Evolutionary conservation across 768 basidiomycete species (phyloP).

Genomic region (Trametes coccinea): DNA sequence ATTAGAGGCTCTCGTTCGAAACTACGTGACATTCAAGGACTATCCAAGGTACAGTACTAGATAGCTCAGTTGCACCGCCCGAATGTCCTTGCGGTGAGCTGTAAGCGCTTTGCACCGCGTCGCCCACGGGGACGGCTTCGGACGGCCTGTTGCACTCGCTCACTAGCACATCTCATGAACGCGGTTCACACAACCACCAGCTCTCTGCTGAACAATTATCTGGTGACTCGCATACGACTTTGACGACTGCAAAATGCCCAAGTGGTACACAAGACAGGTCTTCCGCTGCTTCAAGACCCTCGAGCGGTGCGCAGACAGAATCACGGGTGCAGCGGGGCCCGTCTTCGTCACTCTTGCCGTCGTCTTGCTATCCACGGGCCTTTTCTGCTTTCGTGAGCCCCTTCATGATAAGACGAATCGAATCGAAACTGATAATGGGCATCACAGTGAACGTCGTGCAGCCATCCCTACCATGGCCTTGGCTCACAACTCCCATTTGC

Average conservation of each 20-base stretch:
- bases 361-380: constrained; percentile 65
- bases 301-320: constrained; percentile 71
- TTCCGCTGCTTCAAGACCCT: constrained; percentile 66
- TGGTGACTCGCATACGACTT: not conserved
- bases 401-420: not conserved
- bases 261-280: constrained; percentile 35
- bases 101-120: no score
- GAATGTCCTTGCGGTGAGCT: no score
- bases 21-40: no score
- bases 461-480: constrained; percentile 59
- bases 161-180: no score
- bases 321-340: constrained; percentile 91
- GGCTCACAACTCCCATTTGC: constrained; percentile 67
- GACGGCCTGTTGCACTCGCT: not conserved
- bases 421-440: not conserved
- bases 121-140: not conserved
- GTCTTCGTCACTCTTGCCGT: constrained; percentile 85
- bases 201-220: no score
- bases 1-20: not conserved
- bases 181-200: no score
- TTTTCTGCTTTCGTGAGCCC: constrained; percentile 77
- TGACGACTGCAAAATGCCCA: not conserved
- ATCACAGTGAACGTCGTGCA: constrained; percentile 74
- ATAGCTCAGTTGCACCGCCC: no score
- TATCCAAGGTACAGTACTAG: no score